phyloP scores from a whole-genome alignment of 805 yeast genomes.

The Torulaspora microellipsoides region DNA sequence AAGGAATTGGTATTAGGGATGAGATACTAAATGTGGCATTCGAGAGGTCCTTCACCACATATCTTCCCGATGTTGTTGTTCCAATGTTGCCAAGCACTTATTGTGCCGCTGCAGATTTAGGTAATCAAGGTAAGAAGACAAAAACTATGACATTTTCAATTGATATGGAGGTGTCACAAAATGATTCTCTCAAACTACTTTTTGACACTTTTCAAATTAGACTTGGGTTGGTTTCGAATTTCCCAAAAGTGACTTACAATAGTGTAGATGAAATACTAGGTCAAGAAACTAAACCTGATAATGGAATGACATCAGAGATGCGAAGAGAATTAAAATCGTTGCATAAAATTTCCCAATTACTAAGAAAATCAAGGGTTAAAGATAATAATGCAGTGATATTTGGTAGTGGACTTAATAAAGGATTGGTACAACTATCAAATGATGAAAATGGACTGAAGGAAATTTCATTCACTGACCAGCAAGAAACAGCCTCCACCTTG shows the following conservation, averaged over 20 bases:
- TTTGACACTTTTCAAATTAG: constrained; percentile 34
- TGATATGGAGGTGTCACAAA: constrained; percentile 27
- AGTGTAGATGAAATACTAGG: constrained; percentile 52
- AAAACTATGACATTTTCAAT: constrained; percentile 47
- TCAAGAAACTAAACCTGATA: constrained; percentile 18
- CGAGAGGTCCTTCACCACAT: constrained; percentile 59
- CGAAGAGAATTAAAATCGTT: constrained; percentile 37
- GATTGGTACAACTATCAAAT: constrained; percentile 18
- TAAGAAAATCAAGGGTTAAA: constrained; percentile 30
- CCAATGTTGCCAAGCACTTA: constrained; percentile 68
- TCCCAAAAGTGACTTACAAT: constrained; percentile 55
- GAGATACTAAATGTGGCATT: constrained; percentile 52
- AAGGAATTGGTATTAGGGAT: constrained; percentile 19
- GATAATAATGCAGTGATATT: constrained; percentile 40
- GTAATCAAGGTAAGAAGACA: constrained; percentile 38
- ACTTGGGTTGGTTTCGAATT: constrained; percentile 42
- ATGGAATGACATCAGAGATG: constrained; percentile 3
- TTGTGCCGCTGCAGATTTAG: constrained; percentile 49
- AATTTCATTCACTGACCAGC: constrained; percentile 24
- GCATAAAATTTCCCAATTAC: constrained; percentile 21
- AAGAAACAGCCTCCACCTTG: constrained; percentile 46
- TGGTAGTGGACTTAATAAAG: constrained; percentile 35
- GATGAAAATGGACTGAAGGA: constrained; percentile 7
- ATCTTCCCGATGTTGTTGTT: constrained; percentile 59
- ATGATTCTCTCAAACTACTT: constrained; percentile 19